Conservation (phyloP, 208 protist species). For the Wallacemonas collosoma region DNA sequence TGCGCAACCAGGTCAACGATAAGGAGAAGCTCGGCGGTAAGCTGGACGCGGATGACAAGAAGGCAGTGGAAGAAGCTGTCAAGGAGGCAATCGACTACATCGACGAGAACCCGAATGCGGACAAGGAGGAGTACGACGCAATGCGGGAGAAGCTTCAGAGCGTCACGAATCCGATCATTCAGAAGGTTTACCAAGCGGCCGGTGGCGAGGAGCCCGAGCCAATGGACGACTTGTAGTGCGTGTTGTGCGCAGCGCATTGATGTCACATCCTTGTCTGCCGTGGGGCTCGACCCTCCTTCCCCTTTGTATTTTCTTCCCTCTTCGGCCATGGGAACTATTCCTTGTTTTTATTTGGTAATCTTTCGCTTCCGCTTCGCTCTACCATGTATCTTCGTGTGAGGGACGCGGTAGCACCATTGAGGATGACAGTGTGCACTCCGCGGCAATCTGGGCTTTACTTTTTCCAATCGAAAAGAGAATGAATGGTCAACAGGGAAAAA, state of each 20-base stretch:
- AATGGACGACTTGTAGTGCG: slow-evolving; percentile 80
- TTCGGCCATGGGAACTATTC: no score
- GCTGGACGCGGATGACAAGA: slow-evolving; percentile 92
- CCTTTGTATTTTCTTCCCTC: slow-evolving; percentile 14
- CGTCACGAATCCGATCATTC: slow-evolving; percentile 96
- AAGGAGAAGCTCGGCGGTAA: slow-evolving; percentile 92
- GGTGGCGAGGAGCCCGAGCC: slow-evolving; percentile 50
- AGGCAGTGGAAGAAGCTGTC: slow-evolving; percentile 80
- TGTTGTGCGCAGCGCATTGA: not conserved
- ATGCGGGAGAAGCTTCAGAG: slow-evolving; percentile 92
- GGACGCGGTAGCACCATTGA: no score
- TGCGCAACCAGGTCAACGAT: slow-evolving; percentile 95
- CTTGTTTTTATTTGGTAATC: no score
- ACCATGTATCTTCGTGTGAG: no score
- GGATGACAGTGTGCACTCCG: no score
- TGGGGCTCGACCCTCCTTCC: no score
- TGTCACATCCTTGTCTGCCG: no score
- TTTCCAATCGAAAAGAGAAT: no score
- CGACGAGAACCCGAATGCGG: slow-evolving; percentile 94
- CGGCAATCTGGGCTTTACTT: no score
- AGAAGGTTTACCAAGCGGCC: slow-evolving; percentile 75
- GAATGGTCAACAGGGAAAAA: no score
- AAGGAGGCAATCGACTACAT: slow-evolving; percentile 95
- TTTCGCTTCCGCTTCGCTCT: no score
- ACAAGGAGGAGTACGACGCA: slow-evolving; percentile 94